These are phyloP conservation scores for Tympanopsis confertula DNA, from an alignment of 2,329 filamentous ascomycete genomes.

Conservation along the genomic window DNA sequence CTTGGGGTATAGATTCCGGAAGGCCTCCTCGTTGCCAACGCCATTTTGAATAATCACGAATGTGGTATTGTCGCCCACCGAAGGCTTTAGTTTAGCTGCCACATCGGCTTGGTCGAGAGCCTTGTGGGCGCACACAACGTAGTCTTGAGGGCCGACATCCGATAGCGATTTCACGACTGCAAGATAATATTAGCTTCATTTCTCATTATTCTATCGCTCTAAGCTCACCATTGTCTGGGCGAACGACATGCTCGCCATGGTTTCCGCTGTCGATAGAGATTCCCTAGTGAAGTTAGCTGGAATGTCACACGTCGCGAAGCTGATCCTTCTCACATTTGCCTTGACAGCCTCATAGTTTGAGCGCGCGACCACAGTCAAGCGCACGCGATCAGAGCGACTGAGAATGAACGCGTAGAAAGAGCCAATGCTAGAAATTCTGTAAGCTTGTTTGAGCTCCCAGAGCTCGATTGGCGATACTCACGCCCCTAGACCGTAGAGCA, in stretches of 20 bases:
- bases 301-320: too few relatives aligned
- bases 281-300: slow-evolving; percentile 16
- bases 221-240: slow-evolving; percentile 25
- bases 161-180: slow-evolving; percentile 32
- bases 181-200: slow-evolving; percentile 2
- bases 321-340: slow-evolving; percentile 23
- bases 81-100: slow-evolving; percentile 16
- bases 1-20: slow-evolving; percentile 30
- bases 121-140: slow-evolving; percentile 43
- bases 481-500: slow-evolving; percentile 42
- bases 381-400: slow-evolving; percentile 25
- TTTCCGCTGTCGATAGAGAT: slow-evolving; percentile 40
- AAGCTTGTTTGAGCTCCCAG: too few relatives aligned
- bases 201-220: neutral
- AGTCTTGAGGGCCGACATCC: slow-evolving; percentile 38
- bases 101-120: slow-evolving; percentile 28
- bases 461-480: slow-evolving; percentile 16
- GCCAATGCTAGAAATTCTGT: slow-evolving; percentile 29
- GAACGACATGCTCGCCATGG: slow-evolving; percentile 40
- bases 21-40: slow-evolving; percentile 45
- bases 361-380: slow-evolving; percentile 47
- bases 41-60: slow-evolving; percentile 53
- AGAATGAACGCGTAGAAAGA: slow-evolving; percentile 46
- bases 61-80: slow-evolving; percentile 28
- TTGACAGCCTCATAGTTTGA: slow-evolving; percentile 47